Percentiles rank a stretch among this genome's conserved stretches.
These are phyloP conservation scores for Cercospora brassicicola DNA, from an alignment of 2,329 filamentous ascomycete species.

Conservation along the genomic window DNA sequence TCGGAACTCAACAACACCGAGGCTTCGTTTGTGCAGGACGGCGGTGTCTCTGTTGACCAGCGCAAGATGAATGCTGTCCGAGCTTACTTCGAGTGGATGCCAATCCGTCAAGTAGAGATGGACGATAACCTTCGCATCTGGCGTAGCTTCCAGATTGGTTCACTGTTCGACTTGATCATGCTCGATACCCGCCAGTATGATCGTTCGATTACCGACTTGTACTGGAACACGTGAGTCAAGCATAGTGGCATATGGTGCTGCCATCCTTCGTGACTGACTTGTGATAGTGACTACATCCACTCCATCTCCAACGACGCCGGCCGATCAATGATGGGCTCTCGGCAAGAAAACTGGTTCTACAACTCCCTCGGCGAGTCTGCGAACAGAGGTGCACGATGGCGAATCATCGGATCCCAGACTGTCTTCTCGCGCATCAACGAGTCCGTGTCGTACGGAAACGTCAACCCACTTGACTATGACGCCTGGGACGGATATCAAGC, in stretches of 20 bases:
- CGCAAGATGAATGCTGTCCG: conserved; percentile 72
- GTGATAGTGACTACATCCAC: conserved; percentile 37
- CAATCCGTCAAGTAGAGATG: conserved; percentile 63
- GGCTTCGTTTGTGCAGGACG: conserved; percentile 60
- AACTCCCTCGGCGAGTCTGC: conserved; percentile 47
- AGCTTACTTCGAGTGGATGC: conserved; percentile 63
- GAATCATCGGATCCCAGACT: conserved; percentile 68
- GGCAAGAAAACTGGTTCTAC: conserved; percentile 76
- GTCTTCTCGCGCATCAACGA: conserved; percentile 63
- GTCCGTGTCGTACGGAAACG: conserved; percentile 47
- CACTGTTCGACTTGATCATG: conserved; percentile 66
- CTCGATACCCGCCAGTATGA: conserved; percentile 70
- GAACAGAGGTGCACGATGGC: conserved; percentile 68
- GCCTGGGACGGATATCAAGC: conserved; percentile 66
- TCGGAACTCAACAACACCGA: conserved; percentile 65
- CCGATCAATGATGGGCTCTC: conserved; percentile 68
- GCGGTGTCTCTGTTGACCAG: conserved; percentile 65
- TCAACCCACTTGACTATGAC: conserved; percentile 55
- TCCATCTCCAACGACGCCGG: conserved; percentile 67
- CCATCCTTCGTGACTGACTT: not conserved
- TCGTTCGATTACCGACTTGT: conserved; percentile 61
- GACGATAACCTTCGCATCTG: conserved; percentile 70
- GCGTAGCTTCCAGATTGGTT: conserved; percentile 66
- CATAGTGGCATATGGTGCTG: not conserved
- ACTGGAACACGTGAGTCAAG: conserved; percentile 28